Percentiles rank a stretch among this genome's conserved stretches.
Conservation (phyloP, 345 rosid genomes). For the Cardamine chenopodiifolia region DNA sequence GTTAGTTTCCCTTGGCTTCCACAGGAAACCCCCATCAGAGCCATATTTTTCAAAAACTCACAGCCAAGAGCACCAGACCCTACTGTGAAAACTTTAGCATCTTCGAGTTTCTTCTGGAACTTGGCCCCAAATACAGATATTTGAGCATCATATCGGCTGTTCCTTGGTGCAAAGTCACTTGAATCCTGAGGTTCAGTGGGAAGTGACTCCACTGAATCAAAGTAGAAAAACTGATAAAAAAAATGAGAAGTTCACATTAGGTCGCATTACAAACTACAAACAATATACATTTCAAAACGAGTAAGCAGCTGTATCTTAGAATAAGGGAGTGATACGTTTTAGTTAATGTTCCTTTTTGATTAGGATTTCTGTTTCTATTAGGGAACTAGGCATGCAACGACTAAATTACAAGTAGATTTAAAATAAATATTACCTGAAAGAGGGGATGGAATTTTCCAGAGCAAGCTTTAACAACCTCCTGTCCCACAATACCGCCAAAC, state of each 20-base stretch:
- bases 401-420: conserved; percentile 3
- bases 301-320: neutral
- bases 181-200: conserved; percentile 74
- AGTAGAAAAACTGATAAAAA: conserved; percentile 85
- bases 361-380: neutral
- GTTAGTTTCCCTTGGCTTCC: conserved; percentile 80
- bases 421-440: conserved; percentile 63
- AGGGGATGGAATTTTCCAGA: conserved; percentile 98
- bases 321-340: neutral
- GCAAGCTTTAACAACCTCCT: conserved; percentile 98
- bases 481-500: conserved; percentile 99
- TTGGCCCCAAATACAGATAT: conserved; percentile 95
- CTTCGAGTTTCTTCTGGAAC: conserved; percentile 90
- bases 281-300: neutral
- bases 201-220: conserved; percentile 93
- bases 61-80: conserved; percentile 99
- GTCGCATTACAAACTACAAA: conserved; percentile 11
- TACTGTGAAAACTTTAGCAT: conserved; percentile 77
- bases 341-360: neutral
- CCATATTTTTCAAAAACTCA: conserved; percentile 92
- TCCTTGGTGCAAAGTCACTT: conserved; percentile 67
- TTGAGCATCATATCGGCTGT: conserved; percentile 94
- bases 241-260: conserved; percentile 30
- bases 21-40: conserved; percentile 96
- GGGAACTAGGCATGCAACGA: conserved; percentile 5